phyloP scores from a whole-genome alignment of 306 rosid species.

The Acmispon strigosus region DNA sequence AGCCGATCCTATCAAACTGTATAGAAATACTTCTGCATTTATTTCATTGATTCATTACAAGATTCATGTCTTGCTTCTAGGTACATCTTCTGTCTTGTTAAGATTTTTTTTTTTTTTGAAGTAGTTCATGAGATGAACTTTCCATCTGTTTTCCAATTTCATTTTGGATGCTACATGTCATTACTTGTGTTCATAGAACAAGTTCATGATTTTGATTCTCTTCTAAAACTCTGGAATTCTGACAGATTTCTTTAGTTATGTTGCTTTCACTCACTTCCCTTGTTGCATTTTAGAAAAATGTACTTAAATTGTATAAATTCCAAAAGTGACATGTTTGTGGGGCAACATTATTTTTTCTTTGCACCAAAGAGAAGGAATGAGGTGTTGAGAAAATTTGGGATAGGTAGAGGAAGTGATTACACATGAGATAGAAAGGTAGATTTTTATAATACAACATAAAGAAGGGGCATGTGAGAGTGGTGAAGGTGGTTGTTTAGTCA shows the following conservation, averaged over 20 bases:
- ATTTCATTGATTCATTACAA: slow-evolving; percentile 71
- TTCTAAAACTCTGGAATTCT: slow-evolving; percentile 16
- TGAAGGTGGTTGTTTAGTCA: slow-evolving; percentile 95
- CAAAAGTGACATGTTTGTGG: slow-evolving; percentile 36
- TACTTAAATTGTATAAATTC: slow-evolving; percentile 17
- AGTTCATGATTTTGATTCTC: slow-evolving; percentile 20
- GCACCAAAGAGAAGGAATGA: slow-evolving; percentile 56
- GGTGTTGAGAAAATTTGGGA: slow-evolving; percentile 46
- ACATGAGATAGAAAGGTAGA: slow-evolving; percentile 29
- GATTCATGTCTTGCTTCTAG: slow-evolving; percentile 26
- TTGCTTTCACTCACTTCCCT: slow-evolving; percentile 11
- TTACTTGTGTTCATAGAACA: slow-evolving; percentile 25
- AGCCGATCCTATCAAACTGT: slow-evolving; percentile 23
- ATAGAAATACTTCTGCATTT: slow-evolving; percentile 43
- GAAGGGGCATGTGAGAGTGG: slow-evolving; percentile 46
- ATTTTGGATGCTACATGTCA: neutral
- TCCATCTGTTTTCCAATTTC: neutral
- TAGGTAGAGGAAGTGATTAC: slow-evolving; percentile 33
- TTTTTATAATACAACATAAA: slow-evolving; percentile 45
- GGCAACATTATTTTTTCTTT: slow-evolving; percentile 41
- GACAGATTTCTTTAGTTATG: slow-evolving; percentile 12
- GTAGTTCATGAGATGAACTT: slow-evolving; percentile 20
- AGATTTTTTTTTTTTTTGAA: slow-evolving; percentile 13
- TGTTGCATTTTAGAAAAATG: neutral
- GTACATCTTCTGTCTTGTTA: slow-evolving; percentile 36